Percentiles rank a stretch among this genome's conserved stretches.
These are phyloP conservation scores for Eucalyptus regnans DNA, from an alignment of 345 rosid species.

Conservation along the genomic window DNA sequence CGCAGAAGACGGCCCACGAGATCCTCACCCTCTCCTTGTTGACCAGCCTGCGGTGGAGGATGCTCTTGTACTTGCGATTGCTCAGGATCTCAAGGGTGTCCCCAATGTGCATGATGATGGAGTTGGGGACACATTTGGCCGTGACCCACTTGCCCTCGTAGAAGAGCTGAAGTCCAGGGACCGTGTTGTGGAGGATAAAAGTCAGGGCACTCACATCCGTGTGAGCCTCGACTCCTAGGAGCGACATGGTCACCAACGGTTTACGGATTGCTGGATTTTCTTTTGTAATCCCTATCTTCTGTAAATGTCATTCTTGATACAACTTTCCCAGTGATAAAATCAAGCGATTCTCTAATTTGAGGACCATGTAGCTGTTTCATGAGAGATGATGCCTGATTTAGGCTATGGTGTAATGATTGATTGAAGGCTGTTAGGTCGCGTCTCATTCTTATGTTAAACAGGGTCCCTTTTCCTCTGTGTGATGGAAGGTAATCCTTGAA, in stretches of 20 bases:
- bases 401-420: background rate
- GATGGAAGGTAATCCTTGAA: background rate
- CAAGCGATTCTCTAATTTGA: background rate
- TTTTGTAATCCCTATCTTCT: background rate
- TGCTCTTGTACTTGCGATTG: constrained; percentile 88
- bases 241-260: background rate
- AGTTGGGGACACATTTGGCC: constrained; percentile 88
- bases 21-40: constrained; percentile 94
- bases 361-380: background rate
- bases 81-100: constrained; percentile 90
- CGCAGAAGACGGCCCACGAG: constrained; percentile 97
- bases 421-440: background rate
- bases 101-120: constrained; percentile 91
- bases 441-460: background rate
- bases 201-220: constrained; percentile 88
- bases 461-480: background rate
- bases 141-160: constrained; percentile 73
- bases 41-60: constrained; percentile 84
- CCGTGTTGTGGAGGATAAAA: constrained; percentile 98
- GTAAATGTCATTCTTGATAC: background rate
- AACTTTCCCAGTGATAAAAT: background rate
- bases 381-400: background rate
- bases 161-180: constrained; percentile 88
- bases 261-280: background rate
- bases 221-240: constrained; percentile 93